Evolutionary conservation across 2,329 filamentous ascomycete species (phyloP), one percentile per base, ranked within the genome.

Genomic region (Sporothrix curviconia): DNA sequence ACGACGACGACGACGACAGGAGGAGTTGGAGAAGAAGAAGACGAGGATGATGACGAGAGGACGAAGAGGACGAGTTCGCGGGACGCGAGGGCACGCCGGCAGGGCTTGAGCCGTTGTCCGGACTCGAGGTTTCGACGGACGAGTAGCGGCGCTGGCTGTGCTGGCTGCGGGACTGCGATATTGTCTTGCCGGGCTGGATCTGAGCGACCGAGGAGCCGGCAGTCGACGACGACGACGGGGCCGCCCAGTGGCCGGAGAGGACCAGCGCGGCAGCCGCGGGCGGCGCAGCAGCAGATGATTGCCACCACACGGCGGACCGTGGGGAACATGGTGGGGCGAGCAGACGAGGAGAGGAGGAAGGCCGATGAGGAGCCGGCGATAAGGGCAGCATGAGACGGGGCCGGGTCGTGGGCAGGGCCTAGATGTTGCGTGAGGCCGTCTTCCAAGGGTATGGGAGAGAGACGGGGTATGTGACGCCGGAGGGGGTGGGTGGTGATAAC

Each of bases 121-220:
- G 77, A 64, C 78, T 78, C 37, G 80, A 83, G 81, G 80, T 68
- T 84, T 84, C 34, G 81, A 84, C 30, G n/a, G 81, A 84, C 11
- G 81, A 84, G 65, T 75, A 82, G 63, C 81, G 74, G 64, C 79
- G 74, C 70, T 81, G 80, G 49, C 25, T 37, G 58, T 42, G 54
- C 42, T 56, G 49, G 36, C 30, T 42, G 19, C 43, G 36, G 19
- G 4, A 39, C 43, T 8, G 58, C 36, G 44, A 39, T 37, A 39
- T 37, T 57, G 60, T 56, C 56, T 67, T 55, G 72, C 69, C 61
- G 69, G 65, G 64, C 73, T 70, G 63, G n/a, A 51, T 44, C 74
- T 52, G 51, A 25, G 37, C 62, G 60, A 71, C 65, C 56, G 65
- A 61, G 7, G n/a, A 46, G 14, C 47, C 24, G 30, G 55, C 19